phyloP scores from a whole-genome alignment of 1,139 yeast species.

The Candida tetrigidarum region DNA sequence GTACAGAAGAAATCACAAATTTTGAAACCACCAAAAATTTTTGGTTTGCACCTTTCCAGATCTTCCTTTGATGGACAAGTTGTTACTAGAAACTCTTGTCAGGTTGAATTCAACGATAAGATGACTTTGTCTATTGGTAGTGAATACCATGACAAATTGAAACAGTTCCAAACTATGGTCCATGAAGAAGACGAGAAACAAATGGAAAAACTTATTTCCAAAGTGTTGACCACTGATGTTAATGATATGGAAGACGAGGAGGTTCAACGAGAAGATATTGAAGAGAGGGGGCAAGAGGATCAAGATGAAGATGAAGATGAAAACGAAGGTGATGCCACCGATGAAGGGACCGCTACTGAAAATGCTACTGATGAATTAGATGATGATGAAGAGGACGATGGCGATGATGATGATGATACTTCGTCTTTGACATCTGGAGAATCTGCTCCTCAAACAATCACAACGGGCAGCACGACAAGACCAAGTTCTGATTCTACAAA shows the following conservation, averaged over 20 bases:
- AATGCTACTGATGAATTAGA: conserved; percentile 26
- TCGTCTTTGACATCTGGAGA: conserved; percentile 20
- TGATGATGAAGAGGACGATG: conserved; percentile 24
- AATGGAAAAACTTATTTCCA: conserved; percentile 21
- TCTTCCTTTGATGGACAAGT: conserved; percentile 76
- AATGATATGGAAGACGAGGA: conserved; percentile 52
- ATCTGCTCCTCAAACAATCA: conserved; percentile 16
- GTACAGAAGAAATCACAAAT: conserved; percentile 69
- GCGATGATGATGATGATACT: conserved; percentile 15
- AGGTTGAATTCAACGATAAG: conserved; percentile 65
- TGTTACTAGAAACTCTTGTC: conserved; percentile 76
- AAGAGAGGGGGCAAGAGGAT: conserved; percentile 42
- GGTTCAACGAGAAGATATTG: conserved; percentile 46
- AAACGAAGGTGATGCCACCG: conserved; percentile 26
- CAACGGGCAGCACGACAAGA: conserved; percentile 16
- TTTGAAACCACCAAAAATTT: conserved; percentile 67
- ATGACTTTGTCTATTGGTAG: conserved; percentile 56
- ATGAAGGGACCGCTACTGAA: conserved; percentile 19
- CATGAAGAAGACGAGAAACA: conserved; percentile 21
- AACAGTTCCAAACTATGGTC: conserved; percentile 34
- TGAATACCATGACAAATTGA: conserved; percentile 42
- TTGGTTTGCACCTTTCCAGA: conserved; percentile 81
- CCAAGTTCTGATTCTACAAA: conserved; percentile 7
- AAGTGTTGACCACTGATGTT: conserved; percentile 45
- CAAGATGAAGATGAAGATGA: conserved; percentile 28